These are phyloP conservation scores for Dactylellina haptotyla DNA, from an alignment of 2,329 filamentous ascomycete genomes.

Conservation along the genomic window DNA sequence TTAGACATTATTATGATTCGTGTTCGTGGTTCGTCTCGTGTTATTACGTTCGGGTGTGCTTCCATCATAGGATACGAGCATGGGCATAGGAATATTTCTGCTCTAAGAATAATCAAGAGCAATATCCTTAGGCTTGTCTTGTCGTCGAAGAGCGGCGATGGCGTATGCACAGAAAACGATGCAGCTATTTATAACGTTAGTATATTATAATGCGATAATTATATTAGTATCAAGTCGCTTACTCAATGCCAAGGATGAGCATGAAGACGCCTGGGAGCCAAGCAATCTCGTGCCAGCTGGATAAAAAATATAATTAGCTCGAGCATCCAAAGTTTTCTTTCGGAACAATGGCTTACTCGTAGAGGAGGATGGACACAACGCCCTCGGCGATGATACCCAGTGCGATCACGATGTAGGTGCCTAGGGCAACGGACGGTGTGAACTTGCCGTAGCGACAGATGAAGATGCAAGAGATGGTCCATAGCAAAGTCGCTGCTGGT, in stretches of 20 bases:
- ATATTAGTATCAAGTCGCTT: not conserved
- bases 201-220: too few species aligned
- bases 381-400: slow-evolving; percentile 24
- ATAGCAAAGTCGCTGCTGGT: slow-evolving; percentile 16
- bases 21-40: not conserved
- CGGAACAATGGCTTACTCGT: slow-evolving; percentile 20
- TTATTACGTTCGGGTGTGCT: too few species aligned
- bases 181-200: slow-evolving; percentile 20
- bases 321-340: not conserved
- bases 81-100: too few species aligned
- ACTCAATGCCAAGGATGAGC: slow-evolving; percentile 28
- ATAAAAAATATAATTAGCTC: not conserved
- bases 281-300: slow-evolving; percentile 34
- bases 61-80: too few species aligned
- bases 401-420: slow-evolving; percentile 9
- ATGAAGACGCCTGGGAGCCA: slow-evolving; percentile 47
- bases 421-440: slow-evolving; percentile 7
- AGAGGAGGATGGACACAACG: slow-evolving; percentile 10
- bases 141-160: slow-evolving; percentile 13
- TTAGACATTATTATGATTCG: not conserved
- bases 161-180: slow-evolving; percentile 15
- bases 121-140: slow-evolving; percentile 17
- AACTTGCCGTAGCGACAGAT: slow-evolving; percentile 18
- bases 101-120: slow-evolving; percentile 15
- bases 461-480: slow-evolving; percentile 11